These are phyloP conservation scores for Tubosaeta sp. DNA, from an alignment of 768 basidiomycete genomes.

Conservation along the genomic window DNA sequence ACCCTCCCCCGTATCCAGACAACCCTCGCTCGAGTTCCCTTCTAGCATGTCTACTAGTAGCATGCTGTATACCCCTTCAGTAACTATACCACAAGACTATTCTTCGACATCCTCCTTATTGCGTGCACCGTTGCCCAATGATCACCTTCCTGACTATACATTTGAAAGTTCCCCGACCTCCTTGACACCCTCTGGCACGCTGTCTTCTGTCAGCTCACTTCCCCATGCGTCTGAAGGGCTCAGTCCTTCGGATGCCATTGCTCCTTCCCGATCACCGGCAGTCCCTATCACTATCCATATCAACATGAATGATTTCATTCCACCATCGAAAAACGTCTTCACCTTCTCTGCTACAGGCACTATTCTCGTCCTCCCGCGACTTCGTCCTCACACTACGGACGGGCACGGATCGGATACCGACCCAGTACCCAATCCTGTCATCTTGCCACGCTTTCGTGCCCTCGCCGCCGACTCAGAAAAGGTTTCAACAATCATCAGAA, in stretches of 20 bases:
- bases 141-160: slow-evolving; percentile 65
- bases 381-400: slow-evolving; percentile 23
- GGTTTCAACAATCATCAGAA: slow-evolving; percentile 53
- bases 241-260: slow-evolving; percentile 34
- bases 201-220: slow-evolving; percentile 39
- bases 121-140: slow-evolving; percentile 67
- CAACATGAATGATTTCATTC: slow-evolving; percentile 74
- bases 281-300: slow-evolving; percentile 69
- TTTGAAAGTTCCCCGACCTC: slow-evolving; percentile 64
- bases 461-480: slow-evolving; percentile 63
- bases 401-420: slow-evolving; percentile 24
- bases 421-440: slow-evolving; percentile 46
- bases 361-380: slow-evolving; percentile 53
- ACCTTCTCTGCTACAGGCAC: slow-evolving; percentile 64
- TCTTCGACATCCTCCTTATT: slow-evolving; percentile 61
- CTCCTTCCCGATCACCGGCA: slow-evolving; percentile 41
- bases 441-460: slow-evolving; percentile 65
- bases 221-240: slow-evolving; percentile 30
- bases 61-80: slow-evolving; percentile 18
- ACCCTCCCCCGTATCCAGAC: slow-evolving; percentile 38
- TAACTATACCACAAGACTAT: slow-evolving; percentile 37
- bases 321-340: slow-evolving; percentile 60
- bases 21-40: slow-evolving; percentile 48
- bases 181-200: slow-evolving; percentile 38
- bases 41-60: slow-evolving; percentile 14